Conservation (phyloP, 129 eudicot genomes). For the Centaurea solstitialis region DNA sequence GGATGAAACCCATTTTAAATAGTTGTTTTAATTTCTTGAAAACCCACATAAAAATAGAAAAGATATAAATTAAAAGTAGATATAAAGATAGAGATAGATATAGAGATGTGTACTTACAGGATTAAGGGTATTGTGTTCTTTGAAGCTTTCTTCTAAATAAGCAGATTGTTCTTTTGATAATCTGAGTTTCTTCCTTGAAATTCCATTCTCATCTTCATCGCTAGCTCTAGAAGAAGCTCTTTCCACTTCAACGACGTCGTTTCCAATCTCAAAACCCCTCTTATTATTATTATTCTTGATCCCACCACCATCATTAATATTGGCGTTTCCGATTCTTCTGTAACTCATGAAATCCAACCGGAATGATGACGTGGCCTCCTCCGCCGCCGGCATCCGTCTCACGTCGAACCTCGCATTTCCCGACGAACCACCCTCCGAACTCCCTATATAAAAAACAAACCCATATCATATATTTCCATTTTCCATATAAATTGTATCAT, state of each 20-base stretch:
- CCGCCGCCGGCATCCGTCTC: conserved; percentile 46
- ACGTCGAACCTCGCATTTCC: conserved; percentile 63
- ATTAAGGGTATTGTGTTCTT: conserved; percentile 74
- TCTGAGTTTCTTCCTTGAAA: conserved; percentile 56
- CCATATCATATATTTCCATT: not conserved
- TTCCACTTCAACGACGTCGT: conserved; percentile 59
- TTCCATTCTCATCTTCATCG: conserved; percentile 76
- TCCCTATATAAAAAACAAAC: conserved; percentile 38
- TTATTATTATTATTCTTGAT: conserved; percentile 34
- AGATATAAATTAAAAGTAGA: not conserved
- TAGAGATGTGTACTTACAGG: conserved; percentile 47
- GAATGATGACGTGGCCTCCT: conserved; percentile 62
- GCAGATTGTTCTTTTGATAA: conserved; percentile 81
- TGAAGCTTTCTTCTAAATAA: conserved; percentile 79
- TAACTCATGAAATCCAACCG: conserved; percentile 49
- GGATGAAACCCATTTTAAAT: not conserved
- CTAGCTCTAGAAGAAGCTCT: conserved; percentile 65
- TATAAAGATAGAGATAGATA: not conserved
- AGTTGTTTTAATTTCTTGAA: not conserved
- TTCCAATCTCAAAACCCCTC: conserved; percentile 37
- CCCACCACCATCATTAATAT: conserved; percentile 21
- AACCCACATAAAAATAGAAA: too few relatives aligned
- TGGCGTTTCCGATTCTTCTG: conserved; percentile 32
- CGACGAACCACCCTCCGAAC: conserved; percentile 77
- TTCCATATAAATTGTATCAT: not conserved